Conservation (phyloP, 2,329 filamentous ascomycete species). For the Tolypocladium album region DNA sequence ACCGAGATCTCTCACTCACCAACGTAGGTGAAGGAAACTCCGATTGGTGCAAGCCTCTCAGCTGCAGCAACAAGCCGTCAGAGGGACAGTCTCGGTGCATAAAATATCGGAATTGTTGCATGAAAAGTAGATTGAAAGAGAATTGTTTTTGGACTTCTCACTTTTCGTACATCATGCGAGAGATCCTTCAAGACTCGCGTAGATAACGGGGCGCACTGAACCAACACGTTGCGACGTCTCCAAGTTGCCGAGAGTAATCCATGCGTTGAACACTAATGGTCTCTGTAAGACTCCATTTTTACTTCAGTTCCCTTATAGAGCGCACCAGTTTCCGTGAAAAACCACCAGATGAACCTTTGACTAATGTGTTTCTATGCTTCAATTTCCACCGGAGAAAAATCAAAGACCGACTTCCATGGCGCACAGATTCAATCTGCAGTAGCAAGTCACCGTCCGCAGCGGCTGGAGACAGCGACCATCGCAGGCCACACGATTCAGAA, state of each 20-base stretch:
- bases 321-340: background rate
- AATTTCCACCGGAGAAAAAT: background rate
- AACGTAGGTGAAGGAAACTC: background rate
- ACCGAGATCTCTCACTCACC: background rate
- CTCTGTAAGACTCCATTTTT: background rate
- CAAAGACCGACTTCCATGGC: background rate
- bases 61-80: background rate
- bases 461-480: background rate
- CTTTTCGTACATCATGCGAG: background rate
- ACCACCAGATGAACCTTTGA: background rate
- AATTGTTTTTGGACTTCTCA: background rate
- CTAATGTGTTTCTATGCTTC: background rate
- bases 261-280: background rate
- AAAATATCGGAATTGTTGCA: background rate
- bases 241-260: background rate
- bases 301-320: background rate
- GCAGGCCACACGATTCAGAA: constrained; percentile 4
- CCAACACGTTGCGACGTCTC: background rate
- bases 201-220: background rate
- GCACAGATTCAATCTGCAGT: background rate
- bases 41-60: background rate
- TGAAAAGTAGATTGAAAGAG: background rate
- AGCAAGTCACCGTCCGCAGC: background rate
- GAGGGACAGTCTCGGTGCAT: background rate
- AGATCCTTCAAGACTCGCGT: background rate